Conservation (phyloP, 2,329 filamentous ascomycete species). For the Exserohilum turcica region DNA sequence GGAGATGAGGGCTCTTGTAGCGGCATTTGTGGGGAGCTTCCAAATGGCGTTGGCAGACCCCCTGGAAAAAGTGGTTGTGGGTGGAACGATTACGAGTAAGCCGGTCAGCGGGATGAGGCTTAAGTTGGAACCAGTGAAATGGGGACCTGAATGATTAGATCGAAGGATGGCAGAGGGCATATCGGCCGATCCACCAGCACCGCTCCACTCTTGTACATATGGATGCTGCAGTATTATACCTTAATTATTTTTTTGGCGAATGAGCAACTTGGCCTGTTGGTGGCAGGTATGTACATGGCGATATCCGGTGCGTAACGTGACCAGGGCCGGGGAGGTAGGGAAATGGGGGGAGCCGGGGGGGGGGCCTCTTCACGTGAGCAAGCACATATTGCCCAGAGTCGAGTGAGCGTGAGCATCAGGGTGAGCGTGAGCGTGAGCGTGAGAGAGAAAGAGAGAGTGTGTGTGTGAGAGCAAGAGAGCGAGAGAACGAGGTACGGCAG, state of each 20-base stretch:
- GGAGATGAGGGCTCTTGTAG: conserved; percentile 45
- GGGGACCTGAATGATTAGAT: conserved; percentile 11
- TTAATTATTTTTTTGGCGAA: background rate
- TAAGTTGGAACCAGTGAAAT: conserved; percentile 32
- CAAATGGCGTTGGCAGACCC: conserved; percentile 43
- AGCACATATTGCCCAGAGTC: background rate
- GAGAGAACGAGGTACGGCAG: background rate
- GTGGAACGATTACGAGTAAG: conserved; percentile 48
- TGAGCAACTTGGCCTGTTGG: background rate
- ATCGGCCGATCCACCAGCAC: too few species aligned
- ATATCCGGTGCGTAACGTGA: background rate
- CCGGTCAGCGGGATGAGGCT: conserved; percentile 47
- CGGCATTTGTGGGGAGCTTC: conserved; percentile 43
- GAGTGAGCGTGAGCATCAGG: background rate
- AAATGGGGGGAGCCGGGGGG: too few species aligned
- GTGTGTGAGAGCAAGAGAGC: too few species aligned
- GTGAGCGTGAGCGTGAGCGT: background rate
- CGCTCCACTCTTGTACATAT: background rate
- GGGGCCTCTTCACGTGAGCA: too few species aligned
- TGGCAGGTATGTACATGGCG: too few species aligned
- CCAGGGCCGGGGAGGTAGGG: too few species aligned
- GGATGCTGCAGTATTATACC: background rate
- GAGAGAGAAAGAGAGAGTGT: too few species aligned
- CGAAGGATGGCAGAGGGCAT: background rate
- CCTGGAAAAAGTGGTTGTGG: conserved; percentile 34